Base-by-base conservation (phyloP, 306 rosid species). In the Pachyrhizus erosus region DNA sequence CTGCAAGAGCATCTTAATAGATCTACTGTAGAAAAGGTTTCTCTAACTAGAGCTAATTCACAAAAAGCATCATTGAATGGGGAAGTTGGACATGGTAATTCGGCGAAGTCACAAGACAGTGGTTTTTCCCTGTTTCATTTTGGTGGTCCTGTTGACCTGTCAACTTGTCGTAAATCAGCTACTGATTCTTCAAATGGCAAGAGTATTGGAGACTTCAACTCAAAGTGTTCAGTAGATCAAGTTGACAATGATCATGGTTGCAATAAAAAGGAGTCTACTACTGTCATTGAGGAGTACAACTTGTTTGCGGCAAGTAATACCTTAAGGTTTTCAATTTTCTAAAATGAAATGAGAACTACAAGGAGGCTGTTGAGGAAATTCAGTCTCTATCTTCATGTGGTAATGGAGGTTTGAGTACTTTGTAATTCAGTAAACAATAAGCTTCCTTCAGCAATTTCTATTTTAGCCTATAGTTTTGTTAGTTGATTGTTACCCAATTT, bases 91-190 rank as follows among this genome's bases (percentile, higher is more conserved):
- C 84, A 77, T 60, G 88, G 87, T 78, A 79, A 73, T 83, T 80
- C 88, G 80, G 85, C 89, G 61, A 91, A 85, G 81, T 79, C 64
- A 39, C 87, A 83, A 45, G 82, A 88, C 62, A 21, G 74, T 69
- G 80, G 87, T 58, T 96, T 96, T 85, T 96, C 99, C 65, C 87
- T 96, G 82, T 96, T 96, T 89, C 98, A 92, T 89, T 94, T 87
- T 80, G 99, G 92, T 10, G 98, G 97, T n/a, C 99, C 99, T 72
- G 91, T 90, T 14, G 97, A 93, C 58, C 89, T 89, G 82, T 88
- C 99, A 48, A 55, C 86, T 24, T 88, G 88, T 40, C 68, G 89
- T 74, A 83, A 91, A 74, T 86, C 82, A 23, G 64, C 65, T 54
- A 78, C 80, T 42, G 49, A 84, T 31, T 88, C 90, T 78, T 76